A percentile compares a stretch with the other conserved stretches of the same genome.
phyloP scores from a whole-genome alignment of 1,284 basidiomycete species.

The Salmacisia buchloeana region DNA sequence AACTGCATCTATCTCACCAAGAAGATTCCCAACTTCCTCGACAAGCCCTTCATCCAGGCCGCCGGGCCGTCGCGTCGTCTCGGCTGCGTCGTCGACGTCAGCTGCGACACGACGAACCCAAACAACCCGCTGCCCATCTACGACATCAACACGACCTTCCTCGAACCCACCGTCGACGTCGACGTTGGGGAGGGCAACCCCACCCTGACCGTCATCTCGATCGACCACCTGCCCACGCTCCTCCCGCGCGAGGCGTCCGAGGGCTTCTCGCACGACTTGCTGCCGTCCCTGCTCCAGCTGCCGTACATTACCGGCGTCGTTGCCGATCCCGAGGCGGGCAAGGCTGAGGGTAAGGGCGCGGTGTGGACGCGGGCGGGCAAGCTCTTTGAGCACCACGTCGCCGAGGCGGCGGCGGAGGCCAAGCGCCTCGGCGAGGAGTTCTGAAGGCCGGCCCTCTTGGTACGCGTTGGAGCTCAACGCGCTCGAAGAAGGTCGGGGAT shows the following conservation, averaged over 20 bases:
- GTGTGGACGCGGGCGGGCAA: conserved; percentile 89
- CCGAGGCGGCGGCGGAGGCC: conserved; percentile 43
- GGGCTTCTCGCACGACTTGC: conserved; percentile 83
- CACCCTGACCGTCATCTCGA: conserved; percentile 78
- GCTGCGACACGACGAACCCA: conserved; percentile 98
- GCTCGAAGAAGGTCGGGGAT: too few species aligned
- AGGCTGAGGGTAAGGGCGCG: conserved; percentile 43
- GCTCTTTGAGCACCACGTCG: conserved; percentile 74
- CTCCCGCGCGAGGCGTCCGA: conserved; percentile 93
- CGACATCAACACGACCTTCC: conserved; percentile 89
- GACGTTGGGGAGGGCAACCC: conserved; percentile 28
- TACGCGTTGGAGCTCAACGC: too few species aligned
- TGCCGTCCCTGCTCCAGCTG: conserved; percentile 62
- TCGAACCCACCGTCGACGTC: conserved; percentile 84
- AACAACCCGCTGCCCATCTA: conserved; percentile 98
- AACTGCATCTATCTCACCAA: conserved; percentile 98
- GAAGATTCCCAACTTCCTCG: conserved; percentile 82
- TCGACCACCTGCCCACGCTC: conserved; percentile 94
- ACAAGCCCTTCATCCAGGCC: conserved; percentile 65
- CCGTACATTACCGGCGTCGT: conserved; percentile 29
- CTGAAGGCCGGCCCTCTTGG: not conserved
- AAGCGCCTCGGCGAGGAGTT: not conserved
- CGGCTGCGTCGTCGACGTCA: conserved; percentile 89
- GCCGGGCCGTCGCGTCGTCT: conserved; percentile 70
- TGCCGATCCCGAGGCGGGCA: conserved; percentile 12